Base-by-base conservation (phyloP, 2,329 filamentous ascomycete genomes). In the Camptophora hylomeconis region DNA sequence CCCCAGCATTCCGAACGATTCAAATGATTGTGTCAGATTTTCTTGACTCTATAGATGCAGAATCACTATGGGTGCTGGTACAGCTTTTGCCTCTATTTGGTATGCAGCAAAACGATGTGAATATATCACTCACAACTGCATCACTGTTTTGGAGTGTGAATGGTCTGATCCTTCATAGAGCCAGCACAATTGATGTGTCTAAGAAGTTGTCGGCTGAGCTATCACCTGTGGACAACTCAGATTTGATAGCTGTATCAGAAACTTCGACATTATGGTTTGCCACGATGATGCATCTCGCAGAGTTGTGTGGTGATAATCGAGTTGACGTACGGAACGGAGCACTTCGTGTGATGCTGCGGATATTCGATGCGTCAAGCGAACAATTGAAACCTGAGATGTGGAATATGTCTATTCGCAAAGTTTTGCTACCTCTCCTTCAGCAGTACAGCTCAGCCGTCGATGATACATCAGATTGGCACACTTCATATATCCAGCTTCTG, bases 11-110 rank as follows among this genome's bases (percentile, higher is more conserved):
- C 51, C 79, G 73, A 39, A 92, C 86, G 2, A 62, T 92, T 8
- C 83, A 95, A 50, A 71, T 98, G 3, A 79, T 98, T 24, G 92
- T 86, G 52, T 94, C 89, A 0, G 89, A 98, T 52, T 98, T 98
- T 46, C 58, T 98, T 18, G 67, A 75, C 9, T 74, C 80, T 5
- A 66, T 75, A 32, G 80, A 72, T 24, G 73, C 71, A 50, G 69
- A 63, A 27, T 94, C 69, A 58, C 81, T 78, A 52, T 66, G 75
- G 35, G 71, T 76, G 34, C 67, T 98, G 10, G 75, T 95, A 37
- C 80, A 92, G 56, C 83, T 86, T 7, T 68, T 98, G 13, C 82
- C 83, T 46, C 77, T 79, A 40, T 98, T 95, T 53, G 84, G 82
- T 44, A 78, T 75, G 1, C 89, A 98, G 52, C 69, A 77, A 39